Percentiles rank a stretch among this genome's conserved stretches.
phyloP scores from a whole-genome alignment of 345 rosid genomes.

The Salix suchowensis region DNA sequence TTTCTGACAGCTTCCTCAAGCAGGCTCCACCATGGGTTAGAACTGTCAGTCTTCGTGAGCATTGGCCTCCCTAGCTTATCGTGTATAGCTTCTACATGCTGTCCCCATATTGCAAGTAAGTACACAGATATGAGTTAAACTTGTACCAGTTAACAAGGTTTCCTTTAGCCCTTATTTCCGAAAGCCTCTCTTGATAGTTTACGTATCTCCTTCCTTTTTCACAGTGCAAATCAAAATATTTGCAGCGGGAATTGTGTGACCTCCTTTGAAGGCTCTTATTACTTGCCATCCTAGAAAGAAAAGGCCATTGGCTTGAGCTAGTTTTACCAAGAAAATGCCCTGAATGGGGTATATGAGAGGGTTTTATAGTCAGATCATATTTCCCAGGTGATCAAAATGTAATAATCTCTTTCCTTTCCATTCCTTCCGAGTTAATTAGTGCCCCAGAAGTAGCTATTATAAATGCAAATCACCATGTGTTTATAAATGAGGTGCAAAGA shows the following conservation, averaged over 20 bases:
- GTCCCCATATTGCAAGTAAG: not conserved
- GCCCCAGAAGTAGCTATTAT: not conserved
- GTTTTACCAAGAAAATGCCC: not conserved
- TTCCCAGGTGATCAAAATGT: not conserved
- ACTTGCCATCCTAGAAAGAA: not conserved
- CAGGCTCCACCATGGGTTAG: conserved; percentile 88
- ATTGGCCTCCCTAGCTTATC: conserved; percentile 48
- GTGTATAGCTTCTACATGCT: not conserved
- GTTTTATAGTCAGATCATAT: not conserved
- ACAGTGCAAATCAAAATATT: not conserved
- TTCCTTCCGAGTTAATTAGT: not conserved
- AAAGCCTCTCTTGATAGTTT: not conserved
- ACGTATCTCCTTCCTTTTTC: not conserved
- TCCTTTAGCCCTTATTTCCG: not conserved
- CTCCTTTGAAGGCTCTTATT: not conserved
- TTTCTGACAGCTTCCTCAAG: conserved; percentile 69
- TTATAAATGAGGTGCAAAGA: not conserved
- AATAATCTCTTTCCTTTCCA: not conserved
- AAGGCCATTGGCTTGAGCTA: not conserved
- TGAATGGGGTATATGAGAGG: not conserved
- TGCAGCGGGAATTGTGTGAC: not conserved
- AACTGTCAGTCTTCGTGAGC: conserved; percentile 57
- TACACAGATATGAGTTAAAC: not conserved
- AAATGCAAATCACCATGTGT: not conserved
- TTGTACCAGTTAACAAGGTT: not conserved